A percentile compares a stretch with the other conserved stretches of the same genome.
These are phyloP conservation scores for Kurtzmaniella fragi DNA, from an alignment of 805 yeast species.

Conservation along the genomic window DNA sequence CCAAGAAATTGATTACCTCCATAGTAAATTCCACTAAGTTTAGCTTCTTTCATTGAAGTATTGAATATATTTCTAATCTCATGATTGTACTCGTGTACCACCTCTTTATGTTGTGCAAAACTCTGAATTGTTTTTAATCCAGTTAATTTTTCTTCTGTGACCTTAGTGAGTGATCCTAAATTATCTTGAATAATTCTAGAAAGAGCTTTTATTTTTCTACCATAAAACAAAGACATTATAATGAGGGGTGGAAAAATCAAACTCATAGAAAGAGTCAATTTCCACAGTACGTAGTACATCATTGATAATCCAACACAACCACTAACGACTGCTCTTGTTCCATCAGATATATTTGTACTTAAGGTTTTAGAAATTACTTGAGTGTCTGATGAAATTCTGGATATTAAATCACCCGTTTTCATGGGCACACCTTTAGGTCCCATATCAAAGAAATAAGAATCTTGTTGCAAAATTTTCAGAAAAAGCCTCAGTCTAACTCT, in stretches of 20 bases:
- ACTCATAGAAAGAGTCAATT: constrained; percentile 77
- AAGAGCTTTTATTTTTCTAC: constrained; percentile 67
- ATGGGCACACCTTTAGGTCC: constrained; percentile 46
- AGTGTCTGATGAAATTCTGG: constrained; percentile 83
- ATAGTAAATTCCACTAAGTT: constrained; percentile 67
- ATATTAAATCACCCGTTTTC: constrained; percentile 84
- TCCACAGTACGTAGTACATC: constrained; percentile 86
- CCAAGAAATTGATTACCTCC: constrained; percentile 84
- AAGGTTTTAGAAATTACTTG: constrained; percentile 81
- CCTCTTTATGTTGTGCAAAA: constrained; percentile 79
- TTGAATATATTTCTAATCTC: constrained; percentile 62
- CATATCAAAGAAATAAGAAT: constrained; percentile 82
- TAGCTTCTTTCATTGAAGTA: constrained; percentile 77
- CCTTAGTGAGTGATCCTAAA: constrained; percentile 81
- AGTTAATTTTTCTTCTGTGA: constrained; percentile 84
- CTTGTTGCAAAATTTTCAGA: constrained; percentile 75
- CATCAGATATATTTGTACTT: constrained; percentile 87
- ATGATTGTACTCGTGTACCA: constrained; percentile 67
- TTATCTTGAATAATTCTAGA: constrained; percentile 78
- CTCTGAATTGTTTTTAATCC: constrained; percentile 86
- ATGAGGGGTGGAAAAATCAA: constrained; percentile 80
- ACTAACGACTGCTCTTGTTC: constrained; percentile 76
- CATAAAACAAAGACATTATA: constrained; percentile 75
- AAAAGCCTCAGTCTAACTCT: constrained; percentile 73
- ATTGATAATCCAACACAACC: constrained; percentile 84